Conservation (phyloP, 495 filamentous ascomycete species). For the Trichoderma orchidacearum region DNA sequence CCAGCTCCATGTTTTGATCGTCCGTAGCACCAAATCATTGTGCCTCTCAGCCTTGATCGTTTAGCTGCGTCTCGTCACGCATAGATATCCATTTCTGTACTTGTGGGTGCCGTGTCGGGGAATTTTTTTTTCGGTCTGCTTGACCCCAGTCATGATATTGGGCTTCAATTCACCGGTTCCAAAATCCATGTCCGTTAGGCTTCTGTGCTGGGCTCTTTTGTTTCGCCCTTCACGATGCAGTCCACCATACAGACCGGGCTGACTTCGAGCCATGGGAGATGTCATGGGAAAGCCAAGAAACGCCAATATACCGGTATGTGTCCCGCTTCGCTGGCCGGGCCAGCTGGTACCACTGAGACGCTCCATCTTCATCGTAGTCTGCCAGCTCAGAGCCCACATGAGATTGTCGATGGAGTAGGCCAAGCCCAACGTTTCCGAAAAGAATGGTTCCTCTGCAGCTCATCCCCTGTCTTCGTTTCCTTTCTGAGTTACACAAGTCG, state of each 20-base stretch:
- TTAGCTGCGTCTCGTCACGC: no score
- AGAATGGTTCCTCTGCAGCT: background rate
- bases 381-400: background rate
- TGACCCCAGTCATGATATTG: background rate
- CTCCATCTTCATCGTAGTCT: background rate
- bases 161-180: background rate
- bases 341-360: background rate
- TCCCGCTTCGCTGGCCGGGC: background rate
- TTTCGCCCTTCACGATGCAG: background rate
- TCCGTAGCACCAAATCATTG: no score
- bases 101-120: no score
- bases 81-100: no score
- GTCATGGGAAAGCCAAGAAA: no score
- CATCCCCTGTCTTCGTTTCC: background rate
- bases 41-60: no score
- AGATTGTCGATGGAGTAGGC: background rate
- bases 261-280: background rate
- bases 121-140: no score
- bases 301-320: background rate
- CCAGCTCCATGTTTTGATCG: no score
- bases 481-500: background rate
- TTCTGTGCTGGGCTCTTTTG: background rate
- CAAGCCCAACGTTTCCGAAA: background rate
- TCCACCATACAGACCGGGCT: background rate
- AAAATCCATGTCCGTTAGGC: background rate